A percentile compares a stretch with the other conserved stretches of the same genome.
Conservation (phyloP, 164 flowering plant genomes). For the Houttuynia cordata region DNA sequence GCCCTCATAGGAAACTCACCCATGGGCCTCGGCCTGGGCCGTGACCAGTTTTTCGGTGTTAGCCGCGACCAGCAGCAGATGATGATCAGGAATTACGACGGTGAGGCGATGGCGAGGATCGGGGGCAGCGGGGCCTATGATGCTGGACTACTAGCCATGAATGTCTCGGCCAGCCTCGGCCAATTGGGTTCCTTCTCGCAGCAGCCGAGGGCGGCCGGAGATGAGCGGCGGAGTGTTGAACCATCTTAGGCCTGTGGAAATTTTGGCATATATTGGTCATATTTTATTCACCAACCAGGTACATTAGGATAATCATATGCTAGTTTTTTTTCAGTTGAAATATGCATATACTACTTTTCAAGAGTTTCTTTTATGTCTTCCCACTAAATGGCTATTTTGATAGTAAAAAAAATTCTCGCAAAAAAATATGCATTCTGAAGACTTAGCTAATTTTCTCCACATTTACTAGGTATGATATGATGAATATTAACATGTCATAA, state of each 20-base stretch:
- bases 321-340: too few relatives aligned
- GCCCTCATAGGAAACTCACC: constrained; percentile 33
- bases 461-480: too few relatives aligned
- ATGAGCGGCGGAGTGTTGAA: constrained; percentile 40
- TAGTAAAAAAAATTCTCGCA: too few relatives aligned
- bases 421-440: too few relatives aligned
- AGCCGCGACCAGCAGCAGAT: constrained; percentile 28
- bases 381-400: too few relatives aligned
- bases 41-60: constrained; percentile 25
- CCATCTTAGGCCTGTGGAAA: constrained; percentile 30
- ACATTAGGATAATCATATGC: too few relatives aligned
- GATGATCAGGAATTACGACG: constrained; percentile 22
- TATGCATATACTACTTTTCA: too few relatives aligned
- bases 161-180: constrained; percentile 42
- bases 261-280: background rate
- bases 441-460: too few relatives aligned
- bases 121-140: constrained; percentile 17
- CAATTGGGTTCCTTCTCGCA: constrained; percentile 50
- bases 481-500: too few relatives aligned
- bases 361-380: too few relatives aligned
- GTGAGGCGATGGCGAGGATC: constrained; percentile 14
- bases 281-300: background rate
- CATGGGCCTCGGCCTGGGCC: constrained; percentile 32
- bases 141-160: constrained; percentile 41
- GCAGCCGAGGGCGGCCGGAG: constrained; percentile 45